Percentiles rank a stretch among this genome's conserved stretches.
These are phyloP conservation scores for Wallacemonas sp. DNA, from an alignment of 208 protist species.

Conservation along the genomic window DNA sequence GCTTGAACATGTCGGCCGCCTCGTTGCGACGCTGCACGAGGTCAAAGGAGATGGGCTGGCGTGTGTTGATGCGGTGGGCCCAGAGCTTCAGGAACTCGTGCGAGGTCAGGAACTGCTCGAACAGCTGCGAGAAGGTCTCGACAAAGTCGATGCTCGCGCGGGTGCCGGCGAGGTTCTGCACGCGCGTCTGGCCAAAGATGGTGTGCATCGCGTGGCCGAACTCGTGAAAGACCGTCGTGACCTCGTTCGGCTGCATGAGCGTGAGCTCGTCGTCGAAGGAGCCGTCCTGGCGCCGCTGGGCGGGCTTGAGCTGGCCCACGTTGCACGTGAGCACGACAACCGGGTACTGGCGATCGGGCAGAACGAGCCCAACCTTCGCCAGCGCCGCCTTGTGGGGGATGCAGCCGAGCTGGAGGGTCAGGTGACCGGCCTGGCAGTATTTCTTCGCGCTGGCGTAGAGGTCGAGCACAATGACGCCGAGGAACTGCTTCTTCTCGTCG, in stretches of 20 bases:
- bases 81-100: slow-evolving; percentile 90
- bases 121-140: slow-evolving; percentile 93
- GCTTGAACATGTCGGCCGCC: slow-evolving; percentile 85
- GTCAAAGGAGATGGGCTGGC: slow-evolving; percentile 89
- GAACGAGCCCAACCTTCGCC: slow-evolving; percentile 65
- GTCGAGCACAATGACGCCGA: slow-evolving; percentile 93
- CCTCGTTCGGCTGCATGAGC: slow-evolving; percentile 86
- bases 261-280: slow-evolving; percentile 83
- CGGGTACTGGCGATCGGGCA: slow-evolving; percentile 88
- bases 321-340: slow-evolving; percentile 93
- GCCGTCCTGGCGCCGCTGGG: slow-evolving; percentile 50
- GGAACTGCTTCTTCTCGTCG: slow-evolving; percentile 79
- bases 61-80: slow-evolving; percentile 85
- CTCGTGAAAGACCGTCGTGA: slow-evolving; percentile 94
- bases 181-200: slow-evolving; percentile 92
- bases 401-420: slow-evolving; percentile 91
- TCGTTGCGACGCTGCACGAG: slow-evolving; percentile 88
- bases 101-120: slow-evolving; percentile 92
- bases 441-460: slow-evolving; percentile 90
- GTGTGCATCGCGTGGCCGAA: slow-evolving; percentile 94
- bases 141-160: slow-evolving; percentile 93
- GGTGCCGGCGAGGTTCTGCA: slow-evolving; percentile 93
- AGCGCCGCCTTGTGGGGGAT: slow-evolving; percentile 78
- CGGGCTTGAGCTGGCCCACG: slow-evolving; percentile 51
- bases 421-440: slow-evolving; percentile 88